Evolutionary conservation across 1,284 basidiomycete species (phyloP).

Genomic region (Ganoderma multipileum): DNA sequence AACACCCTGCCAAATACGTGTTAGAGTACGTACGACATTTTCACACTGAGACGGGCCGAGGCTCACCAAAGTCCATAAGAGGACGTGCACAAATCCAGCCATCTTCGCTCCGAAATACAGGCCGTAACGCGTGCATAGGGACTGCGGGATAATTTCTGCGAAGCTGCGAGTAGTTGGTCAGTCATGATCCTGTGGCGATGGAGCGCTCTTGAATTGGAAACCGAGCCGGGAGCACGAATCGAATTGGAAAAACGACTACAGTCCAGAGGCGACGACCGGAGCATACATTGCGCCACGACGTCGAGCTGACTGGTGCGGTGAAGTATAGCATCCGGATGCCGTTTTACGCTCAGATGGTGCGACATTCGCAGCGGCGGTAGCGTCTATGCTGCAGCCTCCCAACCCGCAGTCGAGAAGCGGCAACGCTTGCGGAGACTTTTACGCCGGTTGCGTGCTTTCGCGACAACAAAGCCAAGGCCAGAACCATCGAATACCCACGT

Average conservation of each 20-base stretch:
- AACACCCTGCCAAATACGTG: slow-evolving; percentile 54
- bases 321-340: not conserved
- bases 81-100: slow-evolving; percentile 75
- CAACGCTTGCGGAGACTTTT: not conserved
- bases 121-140: slow-evolving; percentile 91
- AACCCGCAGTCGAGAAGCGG: not conserved
- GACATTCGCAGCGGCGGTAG: not conserved
- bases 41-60: not conserved
- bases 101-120: slow-evolving; percentile 92
- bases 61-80: slow-evolving; percentile 76
- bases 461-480: not conserved
- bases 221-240: not conserved
- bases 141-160: slow-evolving; percentile 91
- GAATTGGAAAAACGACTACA: not conserved
- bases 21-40: not conserved
- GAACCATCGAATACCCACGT: not conserved
- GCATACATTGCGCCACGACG: not conserved
- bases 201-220: not conserved
- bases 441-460: not conserved
- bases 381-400: not conserved
- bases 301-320: not conserved
- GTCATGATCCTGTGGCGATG: not conserved
- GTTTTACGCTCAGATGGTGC: not conserved
- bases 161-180: slow-evolving; percentile 57
- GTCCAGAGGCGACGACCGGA: not conserved